Evolutionary conservation across 1,284 basidiomycete genomes (phyloP).

Genomic region (Coriolopsis trogii): DNA sequence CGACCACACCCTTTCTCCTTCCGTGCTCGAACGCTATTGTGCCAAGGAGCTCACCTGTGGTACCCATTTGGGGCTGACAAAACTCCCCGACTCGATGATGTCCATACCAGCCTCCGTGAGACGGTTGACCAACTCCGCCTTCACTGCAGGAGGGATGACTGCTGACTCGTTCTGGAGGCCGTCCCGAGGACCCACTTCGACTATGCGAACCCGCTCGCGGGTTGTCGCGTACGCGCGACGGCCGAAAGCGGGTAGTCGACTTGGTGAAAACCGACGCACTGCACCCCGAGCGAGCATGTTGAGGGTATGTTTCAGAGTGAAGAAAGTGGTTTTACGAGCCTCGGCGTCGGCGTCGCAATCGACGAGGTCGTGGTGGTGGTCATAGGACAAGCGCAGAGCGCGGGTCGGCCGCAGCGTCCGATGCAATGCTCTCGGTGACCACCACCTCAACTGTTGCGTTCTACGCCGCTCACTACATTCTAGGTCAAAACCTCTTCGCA

Average conservation of each 20-base stretch:
- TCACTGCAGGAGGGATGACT: constrained; percentile 73
- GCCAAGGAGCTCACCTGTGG: constrained; percentile 88
- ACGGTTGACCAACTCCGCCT: constrained; percentile 81
- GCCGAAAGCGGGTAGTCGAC: background rate
- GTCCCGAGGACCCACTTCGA: constrained; percentile 93
- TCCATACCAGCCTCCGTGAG: constrained; percentile 73
- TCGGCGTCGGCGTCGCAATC: too few species aligned
- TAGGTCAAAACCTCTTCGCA: too few species aligned
- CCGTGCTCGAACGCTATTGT: too few species aligned
- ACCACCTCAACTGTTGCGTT: too few species aligned
- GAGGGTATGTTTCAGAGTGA: background rate
- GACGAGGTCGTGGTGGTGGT: background rate
- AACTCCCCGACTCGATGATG: constrained; percentile 88
- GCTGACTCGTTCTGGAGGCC: constrained; percentile 92
- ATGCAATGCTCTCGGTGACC: too few species aligned
- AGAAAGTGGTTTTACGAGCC: too few species aligned
- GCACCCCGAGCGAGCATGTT: background rate
- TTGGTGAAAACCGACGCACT: background rate
- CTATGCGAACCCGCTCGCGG: constrained; percentile 64
- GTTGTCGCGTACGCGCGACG: constrained; percentile 22
- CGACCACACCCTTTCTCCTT: background rate
- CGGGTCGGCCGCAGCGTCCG: too few species aligned
- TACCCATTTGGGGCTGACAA: constrained; percentile 93
- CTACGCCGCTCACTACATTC: too few species aligned
- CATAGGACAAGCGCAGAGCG: too few species aligned